These are phyloP conservation scores for Geranomyces variabilis DNA, from an alignment of 192 early-diverging fungal genomes.

Conservation along the genomic window DNA sequence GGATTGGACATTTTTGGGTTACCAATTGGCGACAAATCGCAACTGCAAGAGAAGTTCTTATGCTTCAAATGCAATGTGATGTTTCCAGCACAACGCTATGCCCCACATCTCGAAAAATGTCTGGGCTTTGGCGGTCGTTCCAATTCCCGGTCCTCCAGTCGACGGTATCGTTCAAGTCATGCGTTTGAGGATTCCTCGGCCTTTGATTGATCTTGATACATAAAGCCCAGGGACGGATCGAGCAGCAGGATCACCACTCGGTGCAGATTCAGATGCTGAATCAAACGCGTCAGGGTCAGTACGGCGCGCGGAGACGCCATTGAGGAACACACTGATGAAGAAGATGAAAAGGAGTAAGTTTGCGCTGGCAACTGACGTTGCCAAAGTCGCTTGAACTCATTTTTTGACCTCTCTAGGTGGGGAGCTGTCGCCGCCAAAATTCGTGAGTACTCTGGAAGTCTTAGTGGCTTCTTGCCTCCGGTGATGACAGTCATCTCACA, in stretches of 20 bases:
- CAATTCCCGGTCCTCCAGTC: conserved; percentile 60
- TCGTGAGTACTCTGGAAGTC: neutral
- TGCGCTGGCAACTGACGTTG: too few species aligned
- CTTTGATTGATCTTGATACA: too few species aligned
- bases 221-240: conserved; percentile 16
- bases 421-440: neutral
- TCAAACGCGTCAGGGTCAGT: conserved; percentile 1
- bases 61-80: conserved; percentile 79
- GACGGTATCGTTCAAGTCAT: conserved; percentile 41
- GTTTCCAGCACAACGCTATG: conserved; percentile 84
- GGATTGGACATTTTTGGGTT: conserved; percentile 68
- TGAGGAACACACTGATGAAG: conserved; percentile 21
- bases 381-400: too few species aligned
- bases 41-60: conserved; percentile 68
- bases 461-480: too few species aligned
- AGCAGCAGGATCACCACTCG: conserved; percentile 30
- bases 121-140: conserved; percentile 76
- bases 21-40: conserved; percentile 43
- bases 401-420: neutral
- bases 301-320: conserved; percentile 23
- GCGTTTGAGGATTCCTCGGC: too few species aligned
- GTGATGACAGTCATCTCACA: too few species aligned
- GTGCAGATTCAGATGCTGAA: conserved; percentile 43
- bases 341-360: conserved; percentile 21
- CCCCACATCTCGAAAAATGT: conserved; percentile 91